Base-by-base conservation (phyloP, 2,329 filamentous ascomycete genomes). In the Xylariaceae sp. region DNA sequence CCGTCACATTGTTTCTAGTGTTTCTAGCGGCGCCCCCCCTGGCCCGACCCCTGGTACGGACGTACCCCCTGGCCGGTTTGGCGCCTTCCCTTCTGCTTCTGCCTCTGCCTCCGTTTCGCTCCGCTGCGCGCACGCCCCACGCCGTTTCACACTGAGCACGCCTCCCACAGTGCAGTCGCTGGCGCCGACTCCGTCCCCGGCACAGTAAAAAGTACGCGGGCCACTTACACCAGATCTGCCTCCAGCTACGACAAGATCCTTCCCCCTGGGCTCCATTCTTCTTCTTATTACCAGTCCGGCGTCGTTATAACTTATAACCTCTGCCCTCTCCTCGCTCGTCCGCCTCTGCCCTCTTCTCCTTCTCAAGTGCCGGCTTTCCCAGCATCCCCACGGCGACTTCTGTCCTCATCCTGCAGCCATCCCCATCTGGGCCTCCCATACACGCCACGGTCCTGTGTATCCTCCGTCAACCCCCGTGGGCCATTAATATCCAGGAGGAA, bases 381-480 rank as follows among this genome's bases (percentile, higher is more conserved):
- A 43, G 52, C 60, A 63, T 50, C 39, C 42, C 60, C 61, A 65
- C 66, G 69, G 69, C 66, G 63, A 70, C 70, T 67, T 68, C 68
- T 70, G 68, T 69, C 68, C 65, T 67, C 68, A 69, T 63, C 66
- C 69, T 63, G 63, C 65, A 63, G 67, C 62, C 68, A 66, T 62
- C 54, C 36, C 18, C 19, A 10, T n/a, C n/a, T 34, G 13, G 40
- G 22, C 41, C 18, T 26, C 12, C 22, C 21, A 16, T 21, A 29
- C 22, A 34, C 41, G 21, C 21, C 32, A 57, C 57, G 59, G 61
- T 30, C 48, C 53, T 54, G 59, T 54, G 51, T 56, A 57, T 51
- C 57, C 53, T 55, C 59, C 57, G 54, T 54, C 59, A 62, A 57
- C 57, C 57, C 63, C 64, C 61, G 62, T 59, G 63, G 74, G 74